These are phyloP conservation scores for Fusarium sp. DNA, from an alignment of 2,329 filamentous ascomycete species.

Conservation along the genomic window DNA sequence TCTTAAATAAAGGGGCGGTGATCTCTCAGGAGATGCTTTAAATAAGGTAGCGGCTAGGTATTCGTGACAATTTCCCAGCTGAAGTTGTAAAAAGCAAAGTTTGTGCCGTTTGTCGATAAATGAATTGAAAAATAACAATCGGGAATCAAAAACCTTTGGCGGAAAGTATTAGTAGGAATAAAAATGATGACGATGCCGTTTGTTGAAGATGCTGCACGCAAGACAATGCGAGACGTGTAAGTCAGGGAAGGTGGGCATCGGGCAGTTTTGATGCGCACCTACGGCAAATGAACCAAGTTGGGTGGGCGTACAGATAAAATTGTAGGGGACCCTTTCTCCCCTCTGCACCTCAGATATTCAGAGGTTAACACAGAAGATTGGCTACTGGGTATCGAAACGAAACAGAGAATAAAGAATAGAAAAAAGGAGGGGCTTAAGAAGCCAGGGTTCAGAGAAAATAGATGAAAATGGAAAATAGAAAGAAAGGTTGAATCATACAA, in stretches of 20 bases:
- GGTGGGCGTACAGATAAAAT: constrained; percentile 40
- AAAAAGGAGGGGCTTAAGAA: constrained; percentile 22
- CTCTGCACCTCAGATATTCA: constrained; percentile 28
- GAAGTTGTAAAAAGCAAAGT: constrained; percentile 27
- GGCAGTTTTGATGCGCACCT: constrained; percentile 38
- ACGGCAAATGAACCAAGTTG: constrained; percentile 30
- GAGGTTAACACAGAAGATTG: constrained; percentile 13
- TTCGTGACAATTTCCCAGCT: constrained; percentile 34
- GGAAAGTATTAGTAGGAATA: constrained; percentile 13
- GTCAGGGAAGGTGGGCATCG: constrained; percentile 42
- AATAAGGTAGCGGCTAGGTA: background rate
- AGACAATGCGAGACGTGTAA: constrained; percentile 37
- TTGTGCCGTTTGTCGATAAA: constrained; percentile 14
- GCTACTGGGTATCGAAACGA: constrained; percentile 38
- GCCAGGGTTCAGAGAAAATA: constrained; percentile 26
- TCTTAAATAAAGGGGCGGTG: constrained; percentile 37
- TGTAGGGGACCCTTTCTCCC: constrained; percentile 39
- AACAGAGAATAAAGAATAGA: constrained; percentile 20
- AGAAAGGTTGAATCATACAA: constrained; percentile 30
- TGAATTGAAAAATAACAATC: constrained; percentile 2
- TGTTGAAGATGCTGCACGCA: constrained; percentile 19
- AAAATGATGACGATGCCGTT: constrained; percentile 14
- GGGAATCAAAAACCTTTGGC: constrained; percentile 3
- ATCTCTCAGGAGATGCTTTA: constrained; percentile 19
- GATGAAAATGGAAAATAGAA: constrained; percentile 30